Conservation (phyloP, 2,329 filamentous ascomycete genomes). For the Aspergillus pseudoviridinutans region DNA sequence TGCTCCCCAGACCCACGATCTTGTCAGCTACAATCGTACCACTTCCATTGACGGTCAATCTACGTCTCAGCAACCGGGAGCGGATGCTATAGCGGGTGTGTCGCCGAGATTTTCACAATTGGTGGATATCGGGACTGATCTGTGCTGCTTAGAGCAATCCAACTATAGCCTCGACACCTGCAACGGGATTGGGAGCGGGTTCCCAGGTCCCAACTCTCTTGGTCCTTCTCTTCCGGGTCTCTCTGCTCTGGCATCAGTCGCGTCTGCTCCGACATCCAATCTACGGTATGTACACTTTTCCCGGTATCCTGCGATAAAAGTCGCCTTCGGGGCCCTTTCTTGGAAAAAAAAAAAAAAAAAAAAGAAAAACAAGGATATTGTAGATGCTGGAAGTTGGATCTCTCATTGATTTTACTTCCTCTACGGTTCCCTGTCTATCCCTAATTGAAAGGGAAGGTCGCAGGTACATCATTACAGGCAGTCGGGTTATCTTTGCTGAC, state of each 20-base stretch:
- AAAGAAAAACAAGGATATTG: not conserved
- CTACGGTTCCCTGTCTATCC: not conserved
- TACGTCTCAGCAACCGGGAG: constrained; percentile 45
- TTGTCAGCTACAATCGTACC: constrained; percentile 38
- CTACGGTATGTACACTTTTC: constrained; percentile 43
- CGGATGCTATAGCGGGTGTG: constrained; percentile 42
- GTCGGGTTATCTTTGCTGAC: constrained; percentile 21
- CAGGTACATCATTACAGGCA: constrained; percentile 1
- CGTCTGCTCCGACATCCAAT: constrained; percentile 49
- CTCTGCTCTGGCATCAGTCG: constrained; percentile 57
- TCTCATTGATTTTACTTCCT: not conserved
- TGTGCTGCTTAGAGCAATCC: constrained; percentile 27
- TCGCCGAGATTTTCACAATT: constrained; percentile 52
- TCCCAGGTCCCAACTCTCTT: constrained; percentile 29
- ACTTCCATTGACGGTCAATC: constrained; percentile 45
- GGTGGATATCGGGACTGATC: constrained; percentile 32
- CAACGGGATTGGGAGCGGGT: constrained; percentile 23
- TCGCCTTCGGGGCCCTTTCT: not conserved
- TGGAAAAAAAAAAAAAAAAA: too few relatives aligned
- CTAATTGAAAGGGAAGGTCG: not conserved
- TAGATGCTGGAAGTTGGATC: not conserved
- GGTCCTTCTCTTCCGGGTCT: constrained; percentile 52
- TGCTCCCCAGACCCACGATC: constrained; percentile 28
- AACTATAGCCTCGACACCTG: constrained; percentile 19
- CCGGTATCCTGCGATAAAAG: not conserved